Percentiles rank a stretch among this genome's conserved stretches.
These are phyloP conservation scores for Flaveria sonorensis DNA, from an alignment of 129 eudicot genomes.

Conservation along the genomic window DNA sequence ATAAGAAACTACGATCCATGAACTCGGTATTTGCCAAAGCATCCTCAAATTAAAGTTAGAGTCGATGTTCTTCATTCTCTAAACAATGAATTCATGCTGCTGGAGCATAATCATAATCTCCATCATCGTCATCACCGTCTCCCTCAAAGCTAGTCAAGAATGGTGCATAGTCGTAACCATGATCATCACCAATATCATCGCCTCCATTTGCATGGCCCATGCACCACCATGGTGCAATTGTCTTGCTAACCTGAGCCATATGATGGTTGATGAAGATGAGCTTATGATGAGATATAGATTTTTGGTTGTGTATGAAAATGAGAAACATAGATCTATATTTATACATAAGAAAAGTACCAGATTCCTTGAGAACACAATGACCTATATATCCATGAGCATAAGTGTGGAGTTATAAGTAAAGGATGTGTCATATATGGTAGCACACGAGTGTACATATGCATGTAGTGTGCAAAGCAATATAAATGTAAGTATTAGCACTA, in stretches of 20 bases:
- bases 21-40: background rate
- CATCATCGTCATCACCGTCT: constrained; percentile 26
- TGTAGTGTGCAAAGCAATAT: no score
- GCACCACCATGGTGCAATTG: constrained; percentile 16
- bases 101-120: constrained; percentile 32
- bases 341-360: background rate
- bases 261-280: background rate
- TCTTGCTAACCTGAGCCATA: constrained; percentile 19
- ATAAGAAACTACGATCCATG: no score
- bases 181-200: constrained; percentile 21
- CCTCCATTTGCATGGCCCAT: background rate
- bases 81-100: constrained; percentile 24
- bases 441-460: constrained; percentile 5
- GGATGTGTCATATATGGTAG: constrained; percentile 16
- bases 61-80: background rate
- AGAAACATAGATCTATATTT: constrained; percentile 12
- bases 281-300: constrained; percentile 1
- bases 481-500: no score
- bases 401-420: constrained; percentile 27
- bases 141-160: constrained; percentile 11
- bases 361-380: background rate
- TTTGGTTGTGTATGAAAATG: constrained; percentile 4
- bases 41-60: constrained; percentile 1
- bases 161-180: constrained; percentile 13
- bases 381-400: constrained; percentile 23